These are phyloP conservation scores for Melastoma candidum DNA, from an alignment of 441 rosid species.

Conservation along the genomic window DNA sequence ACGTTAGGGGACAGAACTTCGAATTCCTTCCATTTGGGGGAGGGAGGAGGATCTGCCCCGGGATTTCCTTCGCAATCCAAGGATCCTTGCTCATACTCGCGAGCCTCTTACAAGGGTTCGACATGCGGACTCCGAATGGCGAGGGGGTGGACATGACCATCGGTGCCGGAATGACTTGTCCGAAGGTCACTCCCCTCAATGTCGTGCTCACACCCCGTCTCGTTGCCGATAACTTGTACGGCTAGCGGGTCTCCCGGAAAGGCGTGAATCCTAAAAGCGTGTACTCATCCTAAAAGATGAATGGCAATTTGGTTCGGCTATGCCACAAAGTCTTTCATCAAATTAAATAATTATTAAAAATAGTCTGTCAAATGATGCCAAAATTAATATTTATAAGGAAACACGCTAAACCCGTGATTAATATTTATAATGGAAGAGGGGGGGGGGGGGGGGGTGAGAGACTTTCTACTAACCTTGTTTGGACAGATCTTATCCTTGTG, in stretches of 20 bases:
- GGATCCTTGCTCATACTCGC: slow-evolving; percentile 16
- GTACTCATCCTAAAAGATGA: no score
- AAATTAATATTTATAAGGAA: no score
- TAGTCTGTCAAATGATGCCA: no score
- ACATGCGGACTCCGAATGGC: slow-evolving; percentile 4
- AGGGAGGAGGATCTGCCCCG: slow-evolving; percentile 25
- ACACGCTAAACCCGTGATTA: no score
- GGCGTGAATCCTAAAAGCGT: no score
- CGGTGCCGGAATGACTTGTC: slow-evolving; percentile 16
- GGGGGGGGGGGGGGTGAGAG: no score
- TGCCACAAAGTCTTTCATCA: no score
- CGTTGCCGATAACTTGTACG: slow-evolving; percentile 4
- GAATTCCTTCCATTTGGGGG: slow-evolving; percentile 22
- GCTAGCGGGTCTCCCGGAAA: slow-evolving; percentile 4
- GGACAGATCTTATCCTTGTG: no score
- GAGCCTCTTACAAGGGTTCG: slow-evolving; percentile 24
- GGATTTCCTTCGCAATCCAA: slow-evolving; percentile 18
- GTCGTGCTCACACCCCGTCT: slow-evolving; percentile 20
- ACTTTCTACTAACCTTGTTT: no score
- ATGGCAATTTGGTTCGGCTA: no score
- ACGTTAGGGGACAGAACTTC: slow-evolving; percentile 18
- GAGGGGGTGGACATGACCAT: slow-evolving; percentile 20
- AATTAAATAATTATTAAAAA: no score
- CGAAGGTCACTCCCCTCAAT: slow-evolving; percentile 22
- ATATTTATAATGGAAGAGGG: no score